Evolutionary conservation across 257 asterid genomes (phyloP), one percentile per base, ranked within the genome.

Genomic region (Galeopsis tetrahit): DNA sequence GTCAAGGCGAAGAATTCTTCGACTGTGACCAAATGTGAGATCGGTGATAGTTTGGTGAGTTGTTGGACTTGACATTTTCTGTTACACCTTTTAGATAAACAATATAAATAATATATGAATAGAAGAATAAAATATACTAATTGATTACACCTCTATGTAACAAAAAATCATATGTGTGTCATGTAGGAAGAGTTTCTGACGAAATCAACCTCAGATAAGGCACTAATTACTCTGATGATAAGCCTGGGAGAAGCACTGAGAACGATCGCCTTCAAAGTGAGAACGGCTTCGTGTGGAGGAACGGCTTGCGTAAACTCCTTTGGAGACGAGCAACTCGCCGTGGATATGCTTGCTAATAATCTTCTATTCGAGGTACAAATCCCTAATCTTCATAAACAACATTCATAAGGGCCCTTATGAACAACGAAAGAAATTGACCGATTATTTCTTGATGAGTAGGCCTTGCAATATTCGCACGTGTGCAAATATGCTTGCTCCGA

Each of bases 401-500:
- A n/a, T n/a, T n/a, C n/a, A n/a, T n/a, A n/a, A n/a, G 9, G 1
- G 43, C 7, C 7, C 5, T 4, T 39, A 4, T 39, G 43, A 39
- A 39, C 43, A 38, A 38, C 28, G 28, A 21, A 21, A 21, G 28
- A 21, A 21, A 21, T 21, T 21, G 28, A 21, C 28, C 28, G 28
- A 21, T 21, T 21, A 21, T 21, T 21, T 21, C 28, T 21, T 10
- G 5, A 11, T 48, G 7, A 7, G 6, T 34, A 92, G 99, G 99
- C 99, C 36, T 88, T 92, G 90, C 85, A 83, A 72, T 95, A 95
- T 75, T 95, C 98, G 6, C 99, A 95, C 71, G 71, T 63, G 79
- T 92, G 98, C 89, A 95, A 95, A 79, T 92, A 92, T 70, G 99
- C 98, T 71, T 95, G 99, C 85, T 95, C 99, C 4, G 99, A 95